Percentiles rank a stretch among this genome's conserved stretches.
Conservation (phyloP, 208 protist species). For the Zelonia costaricensis region DNA sequence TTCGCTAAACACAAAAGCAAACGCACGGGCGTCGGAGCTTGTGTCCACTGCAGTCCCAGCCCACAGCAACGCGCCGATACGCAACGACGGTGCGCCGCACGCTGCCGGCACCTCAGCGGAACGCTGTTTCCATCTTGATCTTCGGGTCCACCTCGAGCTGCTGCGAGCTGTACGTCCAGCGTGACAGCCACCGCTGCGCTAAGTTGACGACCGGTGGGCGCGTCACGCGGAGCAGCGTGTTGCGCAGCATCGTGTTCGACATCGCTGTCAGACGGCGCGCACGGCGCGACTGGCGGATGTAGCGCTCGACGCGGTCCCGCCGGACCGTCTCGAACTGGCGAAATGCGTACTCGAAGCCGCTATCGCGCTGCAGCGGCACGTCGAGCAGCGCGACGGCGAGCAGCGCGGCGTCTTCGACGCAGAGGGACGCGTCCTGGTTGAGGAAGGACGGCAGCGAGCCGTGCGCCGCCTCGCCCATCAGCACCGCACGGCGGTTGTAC, state of each 20-base stretch:
- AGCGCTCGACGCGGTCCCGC: slow-evolving; percentile 82
- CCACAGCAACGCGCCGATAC: too few species aligned
- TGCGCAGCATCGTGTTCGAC: slow-evolving; percentile 41
- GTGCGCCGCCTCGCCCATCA: slow-evolving; percentile 88
- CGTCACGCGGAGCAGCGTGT: slow-evolving; percentile 46
- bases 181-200: slow-evolving; percentile 78
- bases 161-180: slow-evolving; percentile 86
- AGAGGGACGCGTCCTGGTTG: slow-evolving; percentile 82
- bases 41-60: too few species aligned
- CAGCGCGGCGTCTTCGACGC: slow-evolving; percentile 89
- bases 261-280: slow-evolving; percentile 66
- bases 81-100: too few species aligned
- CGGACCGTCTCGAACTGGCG: slow-evolving; percentile 81
- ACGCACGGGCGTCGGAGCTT: too few species aligned
- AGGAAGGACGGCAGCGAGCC: slow-evolving; percentile 85
- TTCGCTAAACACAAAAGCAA: too few species aligned
- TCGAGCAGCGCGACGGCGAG: slow-evolving; percentile 79
- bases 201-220: slow-evolving; percentile 45
- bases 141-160: slow-evolving; percentile 84
- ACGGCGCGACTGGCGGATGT: slow-evolving; percentile 85
- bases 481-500: slow-evolving; percentile 86
- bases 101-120: slow-evolving; percentile 28
- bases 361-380: slow-evolving; percentile 75
- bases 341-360: slow-evolving; percentile 87
- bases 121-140: slow-evolving; percentile 84